Evolutionary conservation across 2,329 filamentous ascomycete species (phyloP).

Genomic region (Fusarium illudens): DNA sequence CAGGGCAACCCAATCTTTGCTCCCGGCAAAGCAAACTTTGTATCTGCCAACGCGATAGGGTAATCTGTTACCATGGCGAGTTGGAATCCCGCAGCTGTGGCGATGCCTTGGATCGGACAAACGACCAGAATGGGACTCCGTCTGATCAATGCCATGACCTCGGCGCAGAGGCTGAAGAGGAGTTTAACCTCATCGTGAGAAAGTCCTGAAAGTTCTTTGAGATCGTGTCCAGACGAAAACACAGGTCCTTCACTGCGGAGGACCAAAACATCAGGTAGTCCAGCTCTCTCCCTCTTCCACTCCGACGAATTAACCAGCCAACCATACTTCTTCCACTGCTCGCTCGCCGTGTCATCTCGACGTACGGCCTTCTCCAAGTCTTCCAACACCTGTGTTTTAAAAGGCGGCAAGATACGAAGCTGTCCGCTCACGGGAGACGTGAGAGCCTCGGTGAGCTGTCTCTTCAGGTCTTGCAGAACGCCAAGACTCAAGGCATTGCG

Average conservation of each 20-base stretch:
- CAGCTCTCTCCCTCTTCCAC: constrained; percentile 33
- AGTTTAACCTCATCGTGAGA: constrained; percentile 21
- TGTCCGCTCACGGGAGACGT: constrained; percentile 12
- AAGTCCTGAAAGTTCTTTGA: constrained; percentile 31
- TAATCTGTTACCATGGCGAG: constrained; percentile 38
- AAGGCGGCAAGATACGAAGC: constrained; percentile 26
- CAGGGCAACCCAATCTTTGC: constrained; percentile 38
- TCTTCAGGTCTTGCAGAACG: constrained; percentile 29
- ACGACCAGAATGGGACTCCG: constrained; percentile 35
- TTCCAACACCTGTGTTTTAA: constrained; percentile 6
- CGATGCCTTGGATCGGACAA: constrained; percentile 37
- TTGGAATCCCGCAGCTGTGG: constrained; percentile 39
- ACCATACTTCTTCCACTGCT: constrained; percentile 23
- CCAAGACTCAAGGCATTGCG: constrained; percentile 37
- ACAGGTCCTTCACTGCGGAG: constrained; percentile 37
- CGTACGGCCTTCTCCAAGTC: constrained; percentile 9
- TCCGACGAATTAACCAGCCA: constrained; percentile 35
- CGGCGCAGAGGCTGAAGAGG: constrained; percentile 30
- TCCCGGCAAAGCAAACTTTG: constrained; percentile 31
- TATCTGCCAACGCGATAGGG: constrained; percentile 27
- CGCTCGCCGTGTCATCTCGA: not conserved
- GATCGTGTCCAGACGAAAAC: constrained; percentile 37
- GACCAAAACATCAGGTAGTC: constrained; percentile 33
- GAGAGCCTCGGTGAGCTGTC: constrained; percentile 27
- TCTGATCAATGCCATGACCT: constrained; percentile 36